These are phyloP conservation scores for Coemansia sp. DNA, from an alignment of 192 early-diverging fungal species.

Conservation along the genomic window DNA sequence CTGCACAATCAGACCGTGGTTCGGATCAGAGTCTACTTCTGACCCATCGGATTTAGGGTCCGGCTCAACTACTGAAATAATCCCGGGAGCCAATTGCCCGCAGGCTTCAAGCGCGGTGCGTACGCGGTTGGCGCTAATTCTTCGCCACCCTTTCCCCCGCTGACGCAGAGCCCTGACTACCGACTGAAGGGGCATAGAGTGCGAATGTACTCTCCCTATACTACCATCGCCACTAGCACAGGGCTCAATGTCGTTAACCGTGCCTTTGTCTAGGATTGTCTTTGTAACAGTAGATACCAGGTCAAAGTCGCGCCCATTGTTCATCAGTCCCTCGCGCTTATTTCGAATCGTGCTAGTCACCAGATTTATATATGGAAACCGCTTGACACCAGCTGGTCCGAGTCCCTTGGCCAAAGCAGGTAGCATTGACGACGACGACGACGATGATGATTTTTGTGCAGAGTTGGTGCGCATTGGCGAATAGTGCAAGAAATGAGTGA, in stretches of 20 bases:
- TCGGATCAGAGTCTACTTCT: background rate
- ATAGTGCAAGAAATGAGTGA: background rate
- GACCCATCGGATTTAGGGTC: background rate
- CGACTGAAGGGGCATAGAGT: background rate
- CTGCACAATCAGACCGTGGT: background rate
- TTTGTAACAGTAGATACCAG: background rate
- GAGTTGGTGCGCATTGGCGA: conserved; percentile 1
- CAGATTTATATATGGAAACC: conserved; percentile 20
- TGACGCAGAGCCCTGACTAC: background rate
- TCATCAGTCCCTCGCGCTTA: background rate
- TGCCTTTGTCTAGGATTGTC: background rate
- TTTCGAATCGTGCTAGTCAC: conserved; percentile 8
- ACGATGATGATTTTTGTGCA: background rate
- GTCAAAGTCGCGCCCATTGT: background rate
- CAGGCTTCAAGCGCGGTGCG: background rate
- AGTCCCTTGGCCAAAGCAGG: conserved; percentile 9
- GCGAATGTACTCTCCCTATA: background rate
- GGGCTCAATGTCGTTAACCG: background rate
- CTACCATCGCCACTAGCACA: background rate
- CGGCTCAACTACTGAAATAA: background rate
- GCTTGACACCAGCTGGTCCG: conserved; percentile 26
- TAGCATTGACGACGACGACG: conserved; percentile 1
- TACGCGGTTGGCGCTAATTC: background rate
- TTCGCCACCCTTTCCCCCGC: background rate
- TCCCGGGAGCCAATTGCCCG: background rate